These are phyloP conservation scores for Lophiotrema nucula DNA, from an alignment of 495 filamentous ascomycete species.

Conservation along the genomic window DNA sequence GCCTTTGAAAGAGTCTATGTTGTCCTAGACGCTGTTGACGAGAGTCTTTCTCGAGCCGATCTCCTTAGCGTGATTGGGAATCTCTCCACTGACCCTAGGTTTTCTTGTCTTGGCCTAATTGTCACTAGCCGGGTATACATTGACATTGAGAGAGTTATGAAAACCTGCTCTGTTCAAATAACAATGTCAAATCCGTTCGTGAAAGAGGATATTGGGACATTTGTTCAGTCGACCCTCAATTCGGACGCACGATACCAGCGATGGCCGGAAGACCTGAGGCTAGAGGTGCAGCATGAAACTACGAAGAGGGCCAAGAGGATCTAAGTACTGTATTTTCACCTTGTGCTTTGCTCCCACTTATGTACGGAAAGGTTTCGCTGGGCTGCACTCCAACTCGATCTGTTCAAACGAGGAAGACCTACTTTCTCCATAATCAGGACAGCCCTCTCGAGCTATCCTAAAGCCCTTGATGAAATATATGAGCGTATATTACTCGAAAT, in stretches of 20 bases:
- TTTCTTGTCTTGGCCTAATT: slow-evolving; percentile 42
- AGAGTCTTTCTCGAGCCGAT: slow-evolving; percentile 30
- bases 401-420: slow-evolving; percentile 35
- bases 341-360: not conserved
- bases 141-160: slow-evolving; percentile 41
- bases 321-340: no score
- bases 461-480: slow-evolving; percentile 46
- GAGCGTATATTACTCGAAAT: slow-evolving; percentile 41
- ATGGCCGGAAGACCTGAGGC: not conserved
- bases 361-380: slow-evolving; percentile 51
- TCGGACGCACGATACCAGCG: slow-evolving; percentile 2
- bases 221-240: slow-evolving; percentile 32
- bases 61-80: slow-evolving; percentile 29
- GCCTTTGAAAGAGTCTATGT: slow-evolving; percentile 33
- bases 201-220: slow-evolving; percentile 39
- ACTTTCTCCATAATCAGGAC: slow-evolving; percentile 24
- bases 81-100: slow-evolving; percentile 37
- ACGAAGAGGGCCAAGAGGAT: slow-evolving; percentile 44
- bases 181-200: slow-evolving; percentile 43
- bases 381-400: slow-evolving; percentile 48
- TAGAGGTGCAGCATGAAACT: slow-evolving; percentile 19
- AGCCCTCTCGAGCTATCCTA: slow-evolving; percentile 41
- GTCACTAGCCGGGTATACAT: slow-evolving; percentile 46
- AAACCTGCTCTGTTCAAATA: slow-evolving; percentile 5
- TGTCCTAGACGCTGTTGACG: slow-evolving; percentile 42